Evolutionary conservation across 305 asterid genomes (phyloP).

Genomic region (Fraxinus baroniana): DNA sequence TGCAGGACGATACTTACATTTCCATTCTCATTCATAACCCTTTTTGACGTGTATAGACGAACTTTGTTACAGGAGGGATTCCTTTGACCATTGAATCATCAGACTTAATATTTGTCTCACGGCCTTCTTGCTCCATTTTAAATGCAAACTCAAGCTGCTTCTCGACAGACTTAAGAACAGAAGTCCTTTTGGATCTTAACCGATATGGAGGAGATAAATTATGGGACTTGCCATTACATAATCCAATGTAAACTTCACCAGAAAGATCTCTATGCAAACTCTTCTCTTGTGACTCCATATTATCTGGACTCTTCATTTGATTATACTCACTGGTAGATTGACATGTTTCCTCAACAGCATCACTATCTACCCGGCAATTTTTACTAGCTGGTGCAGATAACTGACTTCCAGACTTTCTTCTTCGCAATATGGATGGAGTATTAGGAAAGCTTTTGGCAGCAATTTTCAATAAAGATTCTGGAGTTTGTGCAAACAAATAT

Average conservation of each 20-base stretch:
- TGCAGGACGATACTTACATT: slow-evolving; percentile 21
- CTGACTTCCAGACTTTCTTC: slow-evolving; percentile 52
- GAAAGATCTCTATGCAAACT: slow-evolving; percentile 32
- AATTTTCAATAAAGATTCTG: slow-evolving; percentile 74
- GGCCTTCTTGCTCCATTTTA: slow-evolving; percentile 35
- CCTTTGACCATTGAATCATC: slow-evolving; percentile 40
- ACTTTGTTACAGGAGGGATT: slow-evolving; percentile 45
- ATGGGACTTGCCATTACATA: slow-evolving; percentile 40
- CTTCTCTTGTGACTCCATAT: slow-evolving; percentile 28
- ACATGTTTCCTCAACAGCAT: slow-evolving; percentile 27
- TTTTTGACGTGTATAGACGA: slow-evolving; percentile 52
- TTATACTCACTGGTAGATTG: slow-evolving; percentile 19
- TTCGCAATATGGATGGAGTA: slow-evolving; percentile 87
- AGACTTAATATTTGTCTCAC: slow-evolving; percentile 32
- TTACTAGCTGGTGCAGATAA: slow-evolving; percentile 25
- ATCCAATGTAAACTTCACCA: slow-evolving; percentile 33
- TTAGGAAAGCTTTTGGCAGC: slow-evolving; percentile 85
- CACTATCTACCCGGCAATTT: slow-evolving; percentile 18
- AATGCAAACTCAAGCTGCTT: slow-evolving; percentile 79
- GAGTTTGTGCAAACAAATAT: slow-evolving; percentile 48
- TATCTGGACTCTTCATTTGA: slow-evolving; percentile 30
- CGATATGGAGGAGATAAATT: slow-evolving; percentile 90
- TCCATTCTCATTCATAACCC: slow-evolving; percentile 34
- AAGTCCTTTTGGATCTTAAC: slow-evolving; percentile 62
- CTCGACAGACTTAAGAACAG: slow-evolving; percentile 69